Base-by-base conservation (phyloP, 441 rosid species). In the Corymbia calophylla region DNA sequence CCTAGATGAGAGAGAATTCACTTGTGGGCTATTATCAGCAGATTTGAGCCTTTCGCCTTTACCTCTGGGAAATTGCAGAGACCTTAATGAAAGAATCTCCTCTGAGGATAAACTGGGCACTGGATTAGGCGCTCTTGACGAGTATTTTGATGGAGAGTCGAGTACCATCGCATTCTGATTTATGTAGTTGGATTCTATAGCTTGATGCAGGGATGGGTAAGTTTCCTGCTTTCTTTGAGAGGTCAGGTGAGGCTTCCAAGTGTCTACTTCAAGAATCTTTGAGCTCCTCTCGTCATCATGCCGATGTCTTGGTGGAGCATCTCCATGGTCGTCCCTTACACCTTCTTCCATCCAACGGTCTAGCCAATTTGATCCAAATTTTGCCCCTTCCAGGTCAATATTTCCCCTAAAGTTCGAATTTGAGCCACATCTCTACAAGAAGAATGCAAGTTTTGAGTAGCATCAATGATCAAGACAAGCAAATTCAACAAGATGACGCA, bases 231-330 rank as follows among this genome's bases (percentile, higher is more conserved):
- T 89, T 62, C 88, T 91, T 54, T 88, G 96, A 89, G 94, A 91
- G 90, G 91, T 91, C 87, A 90, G 91, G 90, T 89, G 94, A 88
- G 96, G 97, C 92, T 93, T 96, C 98, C 98, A 96, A 53, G 99
- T 98, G 89, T 95, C 98, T 5, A 95, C 98, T 90, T 96, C 96
- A 25, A 96, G 92, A 88, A 96, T 94, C 93, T 95, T 96, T 93
- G 93, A 94, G 77, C 91, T 91, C 88, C 88, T 92, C 89, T 93
- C 94, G 53, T 93, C 93, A 87, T 94, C 95, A 19, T 89, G 92
- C 82, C 90, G 90, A 56, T 64, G 92, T 91, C 91, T 91, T 55
- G 47, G 64, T 48, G 89, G 77, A 88, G 64, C 88, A 51, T 60
- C 90, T 9, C 90, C 90, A 17, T 87, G 82, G 88, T 88, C 92